Evolutionary conservation across 371 early-diverging fungal species (phyloP), one percentile per base, ranked within the genome.

Genomic region (Mortierella sp.): DNA sequence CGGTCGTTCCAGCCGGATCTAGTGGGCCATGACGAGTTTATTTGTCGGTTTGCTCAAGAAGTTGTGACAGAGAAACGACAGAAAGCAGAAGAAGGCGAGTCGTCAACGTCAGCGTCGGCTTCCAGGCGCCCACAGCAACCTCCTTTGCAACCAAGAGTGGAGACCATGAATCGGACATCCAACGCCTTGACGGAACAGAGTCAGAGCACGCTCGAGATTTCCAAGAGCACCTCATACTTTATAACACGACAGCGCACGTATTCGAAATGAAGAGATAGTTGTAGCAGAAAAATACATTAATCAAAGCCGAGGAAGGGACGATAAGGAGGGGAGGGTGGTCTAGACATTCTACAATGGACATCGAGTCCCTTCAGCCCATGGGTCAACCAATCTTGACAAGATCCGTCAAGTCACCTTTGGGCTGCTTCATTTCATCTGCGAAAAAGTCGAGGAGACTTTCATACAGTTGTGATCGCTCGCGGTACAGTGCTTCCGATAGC

Each of bases 391-490:
- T 61, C 71, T 80, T 86, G 42, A 94, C 84, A 48, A 92, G 80
- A 72, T 92, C 93, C 19, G 89, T 83, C 53, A 95, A 63, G 54
- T 91, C 90, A 24, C 82, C 89, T 26, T 84, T 82, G 10, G 96
- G 96, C 61, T 94, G 93, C 65, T 91, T 88, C 92, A 93, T 91
- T 34, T 82, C 78, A 30, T 89, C 84, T 9, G 96, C 93, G 81
- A 95, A 92, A 71, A 83, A 94, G 23, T 82, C 84, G 28, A 94
- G 79, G 31, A 95, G 74, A 18, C 66, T 80, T 41, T 94, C 91
- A 74, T 89, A 94, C 41, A 95, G 61, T 50, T 84, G 80, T 0
- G 84, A 89, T 18, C 96, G 86, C 19, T 84, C 76, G 18, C 68
- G 66, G 61, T 81, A 84, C 26, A 80, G 62, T 0, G 51, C 45